Evolutionary conservation across 2,329 filamentous ascomycete genomes (phyloP).

Genomic region (Sarocladium brachiariae): DNA sequence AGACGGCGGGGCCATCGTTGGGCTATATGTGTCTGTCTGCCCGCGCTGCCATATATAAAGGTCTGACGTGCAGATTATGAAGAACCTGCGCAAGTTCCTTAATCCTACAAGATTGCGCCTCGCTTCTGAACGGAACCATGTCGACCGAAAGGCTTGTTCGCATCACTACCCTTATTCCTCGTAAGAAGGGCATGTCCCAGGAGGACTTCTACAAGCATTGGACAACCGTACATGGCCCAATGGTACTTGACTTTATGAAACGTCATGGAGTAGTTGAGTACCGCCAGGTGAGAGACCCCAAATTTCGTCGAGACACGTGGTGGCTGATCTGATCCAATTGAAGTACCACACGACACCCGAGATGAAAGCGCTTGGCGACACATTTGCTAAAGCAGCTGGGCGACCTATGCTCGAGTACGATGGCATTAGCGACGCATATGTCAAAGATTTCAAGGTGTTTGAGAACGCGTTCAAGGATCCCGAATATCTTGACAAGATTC

Average conservation of each 20-base stretch:
- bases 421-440: neutral
- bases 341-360: neutral
- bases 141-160: neutral
- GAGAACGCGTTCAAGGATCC: neutral
- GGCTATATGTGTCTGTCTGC: too few species aligned
- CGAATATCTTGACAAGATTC: neutral
- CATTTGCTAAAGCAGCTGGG: neutral
- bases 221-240: neutral
- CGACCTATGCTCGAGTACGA: neutral
- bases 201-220: neutral
- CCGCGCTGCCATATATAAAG: too few species aligned
- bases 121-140: too few species aligned
- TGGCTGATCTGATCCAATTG: neutral
- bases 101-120: too few species aligned
- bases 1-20: too few species aligned
- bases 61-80: too few species aligned
- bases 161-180: neutral
- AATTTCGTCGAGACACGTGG: too few species aligned
- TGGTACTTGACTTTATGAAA: neutral
- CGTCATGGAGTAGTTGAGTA: neutral
- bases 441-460: neutral
- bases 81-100: too few species aligned
- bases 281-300: neutral
- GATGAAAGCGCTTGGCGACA: neutral
- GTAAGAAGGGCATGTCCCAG: neutral